Evolutionary conservation across 2,329 filamentous ascomycete species (phyloP).

Genomic region (Stylonectria norvegica): DNA sequence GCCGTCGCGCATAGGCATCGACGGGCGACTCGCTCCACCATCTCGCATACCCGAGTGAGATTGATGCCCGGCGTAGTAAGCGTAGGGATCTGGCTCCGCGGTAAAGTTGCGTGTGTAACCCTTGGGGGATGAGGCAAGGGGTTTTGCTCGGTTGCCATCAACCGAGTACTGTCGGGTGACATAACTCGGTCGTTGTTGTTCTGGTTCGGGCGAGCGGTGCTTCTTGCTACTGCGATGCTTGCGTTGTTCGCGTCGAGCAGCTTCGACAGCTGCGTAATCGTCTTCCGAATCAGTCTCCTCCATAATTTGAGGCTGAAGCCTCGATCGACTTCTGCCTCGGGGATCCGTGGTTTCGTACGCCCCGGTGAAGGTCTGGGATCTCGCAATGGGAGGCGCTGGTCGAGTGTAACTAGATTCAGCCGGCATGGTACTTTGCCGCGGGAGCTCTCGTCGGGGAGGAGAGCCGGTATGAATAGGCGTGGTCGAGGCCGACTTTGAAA

Average conservation of each 20-base stretch:
- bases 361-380: conserved; percentile 34
- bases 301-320: conserved; percentile 34
- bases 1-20: conserved; percentile 29
- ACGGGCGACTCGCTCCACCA: conserved; percentile 27
- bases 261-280: conserved; percentile 31
- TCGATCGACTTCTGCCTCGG: conserved; percentile 38
- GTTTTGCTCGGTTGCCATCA: conserved; percentile 27
- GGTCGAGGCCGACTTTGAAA: conserved; percentile 25
- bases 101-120: conserved; percentile 30
- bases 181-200: conserved; percentile 22
- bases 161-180: conserved; percentile 33
- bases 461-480: conserved; percentile 24
- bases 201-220: conserved; percentile 32
- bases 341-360: conserved; percentile 23
- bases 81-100: conserved; percentile 15
- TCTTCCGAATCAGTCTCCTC: conserved; percentile 36
- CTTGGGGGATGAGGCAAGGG: no score
- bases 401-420: conserved; percentile 27
- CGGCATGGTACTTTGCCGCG: conserved; percentile 36
- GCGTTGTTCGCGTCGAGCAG: conserved; percentile 26
- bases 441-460: conserved; percentile 32
- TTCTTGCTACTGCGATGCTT: conserved; percentile 37
- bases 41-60: no score
- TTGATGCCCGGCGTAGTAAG: no score
- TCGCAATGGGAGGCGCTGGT: conserved; percentile 26